Evolutionary conservation across 2,329 filamentous ascomycete species (phyloP).

Genomic region (Blastomyces gilchristii): DNA sequence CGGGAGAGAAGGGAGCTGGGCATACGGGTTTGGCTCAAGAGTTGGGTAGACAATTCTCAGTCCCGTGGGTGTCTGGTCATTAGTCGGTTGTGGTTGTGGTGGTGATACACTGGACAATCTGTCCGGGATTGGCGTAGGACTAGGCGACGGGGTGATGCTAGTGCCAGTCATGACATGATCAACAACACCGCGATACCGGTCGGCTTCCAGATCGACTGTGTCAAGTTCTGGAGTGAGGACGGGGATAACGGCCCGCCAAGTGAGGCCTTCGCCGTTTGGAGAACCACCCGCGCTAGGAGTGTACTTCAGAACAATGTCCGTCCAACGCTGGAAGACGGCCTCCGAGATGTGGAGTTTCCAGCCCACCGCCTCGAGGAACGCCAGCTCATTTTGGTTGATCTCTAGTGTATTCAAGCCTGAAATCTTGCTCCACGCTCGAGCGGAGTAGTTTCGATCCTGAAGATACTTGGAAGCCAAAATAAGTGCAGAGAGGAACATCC

Average conservation of each 20-base stretch:
- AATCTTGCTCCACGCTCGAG: constrained; percentile 97
- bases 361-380: constrained; percentile 78
- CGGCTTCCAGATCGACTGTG: constrained; percentile 32
- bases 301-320: constrained; percentile 78
- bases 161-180: constrained; percentile 18
- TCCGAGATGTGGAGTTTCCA: constrained; percentile 95
- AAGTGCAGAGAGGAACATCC: constrained; percentile 91
- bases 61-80: constrained; percentile 26
- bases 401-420: constrained; percentile 87
- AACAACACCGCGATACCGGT: constrained; percentile 16
- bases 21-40: constrained; percentile 40
- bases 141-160: constrained; percentile 10
- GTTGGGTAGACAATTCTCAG: constrained; percentile 34
- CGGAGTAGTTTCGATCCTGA: constrained; percentile 95
- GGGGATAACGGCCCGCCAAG: constrained; percentile 43
- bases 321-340: constrained; percentile 82
- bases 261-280: constrained; percentile 26
- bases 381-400: constrained; percentile 94
- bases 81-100: constrained; percentile 6
- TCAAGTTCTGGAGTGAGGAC: constrained; percentile 49
- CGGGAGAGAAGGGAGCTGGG: constrained; percentile 45
- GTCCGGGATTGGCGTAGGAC: constrained; percentile 1
- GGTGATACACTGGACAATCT: constrained; percentile 1
- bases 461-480: constrained; percentile 97
- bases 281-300: constrained; percentile 49